A percentile compares a stretch with the other conserved stretches of the same genome.
phyloP scores from a whole-genome alignment of 192 early-diverging fungal species.

The Coemansia sp. region DNA sequence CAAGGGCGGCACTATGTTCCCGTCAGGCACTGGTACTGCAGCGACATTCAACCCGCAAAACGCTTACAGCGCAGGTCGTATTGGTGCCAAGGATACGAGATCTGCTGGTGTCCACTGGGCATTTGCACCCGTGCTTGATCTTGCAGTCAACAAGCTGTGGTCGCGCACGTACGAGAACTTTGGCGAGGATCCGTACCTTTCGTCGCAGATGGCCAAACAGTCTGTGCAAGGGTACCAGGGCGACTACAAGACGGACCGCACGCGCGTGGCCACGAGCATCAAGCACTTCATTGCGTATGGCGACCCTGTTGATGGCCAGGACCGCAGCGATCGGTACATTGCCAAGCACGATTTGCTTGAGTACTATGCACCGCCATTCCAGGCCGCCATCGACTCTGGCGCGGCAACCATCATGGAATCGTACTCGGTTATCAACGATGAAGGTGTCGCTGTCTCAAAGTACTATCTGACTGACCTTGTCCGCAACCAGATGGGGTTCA shows the following conservation, averaged over 20 bases:
- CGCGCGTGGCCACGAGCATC: constrained; percentile 62
- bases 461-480: constrained; percentile 60
- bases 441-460: constrained; percentile 59
- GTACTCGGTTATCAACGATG: constrained; percentile 62
- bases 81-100: constrained; percentile 64
- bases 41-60: constrained; percentile 59
- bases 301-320: constrained; percentile 8
- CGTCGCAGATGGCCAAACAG: constrained; percentile 51
- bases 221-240: constrained; percentile 62
- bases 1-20: constrained; percentile 60
- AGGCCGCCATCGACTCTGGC: constrained; percentile 58
- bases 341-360: constrained; percentile 59
- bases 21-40: constrained; percentile 58
- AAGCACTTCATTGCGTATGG: constrained; percentile 11
- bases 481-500: constrained; percentile 57
- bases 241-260: constrained; percentile 61
- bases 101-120: constrained; percentile 65
- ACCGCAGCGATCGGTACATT: constrained; percentile 40
- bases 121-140: constrained; percentile 61
- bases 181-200: constrained; percentile 61
- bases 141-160: constrained; percentile 61
- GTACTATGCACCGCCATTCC: constrained; percentile 60
- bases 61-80: constrained; percentile 59
- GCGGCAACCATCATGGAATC: constrained; percentile 61
- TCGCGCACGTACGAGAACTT: constrained; percentile 60